Evolutionary conservation across 1,284 basidiomycete species (phyloP).

Genomic region (Trichosporon sp.): DNA sequence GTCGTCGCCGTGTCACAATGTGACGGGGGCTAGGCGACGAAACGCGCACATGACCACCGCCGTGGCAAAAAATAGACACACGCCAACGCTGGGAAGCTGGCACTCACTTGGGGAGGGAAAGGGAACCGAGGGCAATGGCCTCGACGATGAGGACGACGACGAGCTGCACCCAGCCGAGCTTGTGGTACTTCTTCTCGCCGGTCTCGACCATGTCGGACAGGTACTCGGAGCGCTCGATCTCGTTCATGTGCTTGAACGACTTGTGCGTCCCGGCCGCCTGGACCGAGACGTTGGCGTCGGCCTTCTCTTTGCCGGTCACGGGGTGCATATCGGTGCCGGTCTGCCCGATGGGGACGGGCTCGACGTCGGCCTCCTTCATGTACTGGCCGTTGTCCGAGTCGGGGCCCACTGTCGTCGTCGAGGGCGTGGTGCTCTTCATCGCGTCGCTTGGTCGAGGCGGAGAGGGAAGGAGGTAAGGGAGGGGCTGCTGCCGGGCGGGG

Average conservation of each 20-base stretch:
- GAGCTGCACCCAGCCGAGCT: constrained; percentile 20
- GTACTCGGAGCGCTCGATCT: constrained; percentile 16
- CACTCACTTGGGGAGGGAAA: constrained; percentile 19
- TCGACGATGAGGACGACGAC: constrained; percentile 18
- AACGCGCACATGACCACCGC: neutral
- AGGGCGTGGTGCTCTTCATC: neutral
- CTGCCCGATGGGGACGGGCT: neutral
- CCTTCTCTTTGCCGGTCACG: neutral
- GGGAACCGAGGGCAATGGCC: constrained; percentile 18
- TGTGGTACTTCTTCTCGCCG: constrained; percentile 21
- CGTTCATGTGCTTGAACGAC: constrained; percentile 10
- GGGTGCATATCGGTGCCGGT: neutral
- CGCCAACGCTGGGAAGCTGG: neutral
- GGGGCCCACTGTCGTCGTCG: neutral
- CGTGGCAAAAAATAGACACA: neutral
- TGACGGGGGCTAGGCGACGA: neutral
- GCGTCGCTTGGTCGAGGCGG: neutral
- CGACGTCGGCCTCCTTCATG: neutral
- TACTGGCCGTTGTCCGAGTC: neutral
- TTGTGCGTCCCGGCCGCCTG: neutral
- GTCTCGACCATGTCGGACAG: constrained; percentile 4
- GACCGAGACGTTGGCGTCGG: neutral
- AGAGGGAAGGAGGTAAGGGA: no score
- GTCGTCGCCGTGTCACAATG: neutral
- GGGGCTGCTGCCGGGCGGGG: neutral